phyloP scores from a whole-genome alignment of 2,329 filamentous ascomycete genomes.

The Cryphonectria nitschkei region DNA sequence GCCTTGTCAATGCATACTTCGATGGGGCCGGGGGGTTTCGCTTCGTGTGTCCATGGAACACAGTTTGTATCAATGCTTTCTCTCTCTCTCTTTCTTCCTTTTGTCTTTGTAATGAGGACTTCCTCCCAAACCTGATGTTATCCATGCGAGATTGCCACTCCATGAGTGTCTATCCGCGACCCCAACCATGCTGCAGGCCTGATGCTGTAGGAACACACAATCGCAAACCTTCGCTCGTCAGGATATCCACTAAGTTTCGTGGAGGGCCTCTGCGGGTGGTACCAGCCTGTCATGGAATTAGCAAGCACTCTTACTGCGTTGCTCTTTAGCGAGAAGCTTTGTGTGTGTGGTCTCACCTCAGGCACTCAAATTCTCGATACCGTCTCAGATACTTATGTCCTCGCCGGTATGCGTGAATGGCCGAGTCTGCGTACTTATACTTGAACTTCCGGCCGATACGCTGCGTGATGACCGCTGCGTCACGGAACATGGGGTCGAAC shows the following conservation, averaged over 20 bases:
- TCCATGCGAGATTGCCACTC: not conserved
- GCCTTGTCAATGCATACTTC: not conserved
- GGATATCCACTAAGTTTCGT: not conserved
- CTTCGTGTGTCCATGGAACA: not conserved
- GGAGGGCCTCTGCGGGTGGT: conserved; percentile 6
- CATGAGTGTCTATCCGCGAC: not conserved
- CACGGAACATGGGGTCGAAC: conserved; percentile 84
- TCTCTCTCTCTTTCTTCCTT: not conserved
- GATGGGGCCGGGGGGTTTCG: not conserved
- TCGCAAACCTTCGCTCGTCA: not conserved
- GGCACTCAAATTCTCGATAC: conserved; percentile 77
- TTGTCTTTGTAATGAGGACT: no score
- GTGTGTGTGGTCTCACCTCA: conserved; percentile 57
- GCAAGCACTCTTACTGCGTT: not conserved
- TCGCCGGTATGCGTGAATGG: conserved; percentile 75
- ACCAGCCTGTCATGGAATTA: conserved; percentile 13
- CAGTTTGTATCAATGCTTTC: not conserved
- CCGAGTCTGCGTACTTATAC: conserved; percentile 50
- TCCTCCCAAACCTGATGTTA: not conserved
- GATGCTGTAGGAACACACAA: not conserved
- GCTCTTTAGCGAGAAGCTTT: not conserved
- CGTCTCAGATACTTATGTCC: conserved; percentile 68
- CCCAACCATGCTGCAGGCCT: not conserved
- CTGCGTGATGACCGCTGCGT: conserved; percentile 65
- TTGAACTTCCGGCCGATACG: conserved; percentile 55